phyloP scores from a whole-genome alignment of 768 basidiomycete species.

The Multifurca ochricompacta region DNA sequence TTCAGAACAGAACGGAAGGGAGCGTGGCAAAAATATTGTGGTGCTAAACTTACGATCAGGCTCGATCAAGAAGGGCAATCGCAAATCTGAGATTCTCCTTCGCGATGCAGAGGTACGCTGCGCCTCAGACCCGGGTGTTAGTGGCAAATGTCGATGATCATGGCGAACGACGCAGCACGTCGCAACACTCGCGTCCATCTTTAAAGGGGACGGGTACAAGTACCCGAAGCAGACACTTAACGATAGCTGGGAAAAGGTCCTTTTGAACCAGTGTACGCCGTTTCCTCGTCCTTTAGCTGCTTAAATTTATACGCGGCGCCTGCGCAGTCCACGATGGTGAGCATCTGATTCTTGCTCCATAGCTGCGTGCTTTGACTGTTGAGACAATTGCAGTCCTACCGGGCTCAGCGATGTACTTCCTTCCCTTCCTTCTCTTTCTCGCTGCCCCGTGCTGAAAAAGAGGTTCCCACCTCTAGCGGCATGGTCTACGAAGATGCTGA shows the following conservation, averaged over 20 bases:
- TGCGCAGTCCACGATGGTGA: constrained; percentile 71
- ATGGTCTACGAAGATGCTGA: constrained; percentile 98
- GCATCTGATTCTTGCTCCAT: constrained; percentile 18
- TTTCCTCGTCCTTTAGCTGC: not conserved
- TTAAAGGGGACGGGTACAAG: constrained; percentile 40
- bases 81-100: constrained; percentile 90
- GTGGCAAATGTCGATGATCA: not conserved
- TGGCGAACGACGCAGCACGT: constrained; percentile 40
- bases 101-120: constrained; percentile 75
- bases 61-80: constrained; percentile 94
- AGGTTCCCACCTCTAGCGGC: constrained; percentile 40
- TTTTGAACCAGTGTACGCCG: constrained; percentile 74
- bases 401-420: constrained; percentile 76
- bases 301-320: not conserved
- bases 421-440: not conserved
- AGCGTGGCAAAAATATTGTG: not conserved
- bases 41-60: constrained; percentile 31
- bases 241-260: constrained; percentile 87
- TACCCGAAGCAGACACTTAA: constrained; percentile 83
- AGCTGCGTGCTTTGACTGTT: not conserved
- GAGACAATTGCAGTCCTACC: constrained; percentile 55
- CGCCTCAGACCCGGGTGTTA: not conserved
- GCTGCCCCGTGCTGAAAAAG: not conserved
- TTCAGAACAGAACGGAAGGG: not conserved
- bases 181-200: constrained; percentile 75